Base-by-base conservation (phyloP, 768 basidiomycete species). In the Macrolepiota fuliginosa region DNA sequence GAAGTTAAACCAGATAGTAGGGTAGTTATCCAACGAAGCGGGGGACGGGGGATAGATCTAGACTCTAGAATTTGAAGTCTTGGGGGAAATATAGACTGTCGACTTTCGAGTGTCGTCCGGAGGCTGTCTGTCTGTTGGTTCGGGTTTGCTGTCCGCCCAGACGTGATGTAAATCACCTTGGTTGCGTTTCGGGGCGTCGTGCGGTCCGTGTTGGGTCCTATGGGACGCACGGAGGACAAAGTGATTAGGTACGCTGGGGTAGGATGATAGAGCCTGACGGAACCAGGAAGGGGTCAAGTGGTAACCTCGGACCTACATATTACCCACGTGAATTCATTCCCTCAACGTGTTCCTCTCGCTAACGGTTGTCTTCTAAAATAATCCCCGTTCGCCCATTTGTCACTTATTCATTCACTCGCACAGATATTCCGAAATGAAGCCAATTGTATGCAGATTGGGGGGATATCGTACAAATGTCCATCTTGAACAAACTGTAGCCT, bases 381-480 rank as follows among this genome's bases (percentile, higher is more conserved):
- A 17, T 22, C 13, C 35, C 13, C 11, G 19, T 39, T 19, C 5
- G 22, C 13, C 15, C n/a, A 25, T 13, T 22, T 29, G 22, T 29
- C 52, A 19, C 13, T 32, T 13, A 10, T 15, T 45, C 42, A 49
- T 13, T 27, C 3, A 49, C 13, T 49, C 47, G 47, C 24, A 49
- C 12, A 49, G 11, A 49, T 32, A 19, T 25, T 27, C 47, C 22
- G 53, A 40, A 54, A 46, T 22, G 24, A 45, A 32, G 29, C 25
- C 27, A 19, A 45, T 22, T 22, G 22, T 42, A 42, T 45, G 22
- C 22, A 53, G 32, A 40, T 51, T 29, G 40, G 51, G 40, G 51
- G 45, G 25, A 46, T 54, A 61, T 46, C 13, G 45, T 54, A 61
- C 51, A 61, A 45, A 22, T 56, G 56, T 40, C 46, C 57, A 25